Evolutionary conservation across 2,329 filamentous ascomycete genomes (phyloP).

Genomic region (Phoma sp.): DNA sequence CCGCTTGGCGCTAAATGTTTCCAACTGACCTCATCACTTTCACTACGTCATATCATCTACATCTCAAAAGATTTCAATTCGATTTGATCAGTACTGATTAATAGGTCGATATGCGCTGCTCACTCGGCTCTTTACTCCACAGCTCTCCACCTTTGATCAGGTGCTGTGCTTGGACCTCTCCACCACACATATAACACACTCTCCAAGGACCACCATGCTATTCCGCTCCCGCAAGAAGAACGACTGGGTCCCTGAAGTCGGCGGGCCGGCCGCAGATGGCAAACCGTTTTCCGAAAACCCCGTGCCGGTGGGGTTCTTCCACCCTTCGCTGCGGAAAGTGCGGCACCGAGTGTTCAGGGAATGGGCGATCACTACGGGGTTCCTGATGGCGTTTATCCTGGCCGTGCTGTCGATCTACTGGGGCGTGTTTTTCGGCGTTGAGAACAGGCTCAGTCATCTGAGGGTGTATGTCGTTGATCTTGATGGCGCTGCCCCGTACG

Average conservation of each 20-base stretch:
- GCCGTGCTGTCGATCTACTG: slow-evolving; percentile 66
- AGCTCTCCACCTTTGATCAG: background rate
- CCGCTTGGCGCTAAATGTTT: slow-evolving; percentile 9
- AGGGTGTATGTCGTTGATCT: slow-evolving; percentile 67
- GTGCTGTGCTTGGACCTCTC: background rate
- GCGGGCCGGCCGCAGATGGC: slow-evolving; percentile 14
- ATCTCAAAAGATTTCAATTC: background rate
- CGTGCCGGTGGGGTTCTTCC: slow-evolving; percentile 55
- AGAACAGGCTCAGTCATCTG: slow-evolving; percentile 53
- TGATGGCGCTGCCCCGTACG: slow-evolving; percentile 63
- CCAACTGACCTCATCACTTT: slow-evolving; percentile 14
- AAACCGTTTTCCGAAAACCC: slow-evolving; percentile 26
- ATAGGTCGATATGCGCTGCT: slow-evolving; percentile 3
- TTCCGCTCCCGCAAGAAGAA: slow-evolving; percentile 10
- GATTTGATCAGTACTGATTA: background rate
- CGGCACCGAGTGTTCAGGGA: slow-evolving; percentile 49
- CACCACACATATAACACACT: background rate
- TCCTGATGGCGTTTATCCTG: slow-evolving; percentile 63
- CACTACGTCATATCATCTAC: slow-evolving; percentile 7
- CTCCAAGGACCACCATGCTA: background rate
- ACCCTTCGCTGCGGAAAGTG: slow-evolving; percentile 49
- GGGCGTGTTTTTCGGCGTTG: slow-evolving; percentile 61
- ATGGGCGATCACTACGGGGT: slow-evolving; percentile 53
- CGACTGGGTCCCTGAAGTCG: slow-evolving; percentile 14
- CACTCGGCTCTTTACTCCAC: background rate